These are phyloP conservation scores for Bipolaris zeicola DNA, from an alignment of 2,329 filamentous ascomycete species.

Conservation along the genomic window DNA sequence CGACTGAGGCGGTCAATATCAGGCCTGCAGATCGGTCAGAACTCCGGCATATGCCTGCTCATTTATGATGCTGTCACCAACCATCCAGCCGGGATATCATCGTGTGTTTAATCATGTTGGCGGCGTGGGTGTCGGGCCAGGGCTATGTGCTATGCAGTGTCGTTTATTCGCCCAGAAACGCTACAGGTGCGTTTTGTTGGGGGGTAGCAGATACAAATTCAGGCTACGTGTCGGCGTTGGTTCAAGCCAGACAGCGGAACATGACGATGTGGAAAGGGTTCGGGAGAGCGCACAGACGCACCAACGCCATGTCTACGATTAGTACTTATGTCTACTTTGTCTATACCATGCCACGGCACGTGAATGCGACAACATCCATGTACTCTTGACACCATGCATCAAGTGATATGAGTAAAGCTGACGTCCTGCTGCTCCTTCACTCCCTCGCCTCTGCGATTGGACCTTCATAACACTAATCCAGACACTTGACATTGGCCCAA, in stretches of 20 bases:
- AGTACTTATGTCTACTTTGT: too few species aligned
- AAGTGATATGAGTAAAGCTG: constrained; percentile 2
- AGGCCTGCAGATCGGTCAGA: constrained; percentile 66
- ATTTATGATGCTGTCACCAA: constrained; percentile 45
- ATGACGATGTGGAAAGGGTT: constrained; percentile 32
- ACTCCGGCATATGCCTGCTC: neutral
- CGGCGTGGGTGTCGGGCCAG: neutral
- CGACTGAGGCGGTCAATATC: constrained; percentile 91
- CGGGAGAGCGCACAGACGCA: constrained; percentile 30
- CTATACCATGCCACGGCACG: neutral
- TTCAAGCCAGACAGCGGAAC: constrained; percentile 17
- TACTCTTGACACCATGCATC: neutral
- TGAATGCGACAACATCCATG: neutral
- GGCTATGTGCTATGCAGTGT: neutral
- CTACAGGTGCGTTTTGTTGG: neutral
- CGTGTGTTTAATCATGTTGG: constrained; percentile 82
- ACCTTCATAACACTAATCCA: neutral
- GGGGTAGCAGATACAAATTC: constrained; percentile 6
- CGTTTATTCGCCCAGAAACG: neutral
- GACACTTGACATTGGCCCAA: neutral
- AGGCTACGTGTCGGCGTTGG: constrained; percentile 41
- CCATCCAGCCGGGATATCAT: constrained; percentile 94
- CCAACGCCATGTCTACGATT: neutral
- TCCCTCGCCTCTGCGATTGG: neutral
- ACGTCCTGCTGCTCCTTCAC: neutral